Evolutionary conservation across 108 stramenopile genomes (phyloP), one percentile per base, ranked within the genome.

Genomic region (Fragilaria radians): DNA sequence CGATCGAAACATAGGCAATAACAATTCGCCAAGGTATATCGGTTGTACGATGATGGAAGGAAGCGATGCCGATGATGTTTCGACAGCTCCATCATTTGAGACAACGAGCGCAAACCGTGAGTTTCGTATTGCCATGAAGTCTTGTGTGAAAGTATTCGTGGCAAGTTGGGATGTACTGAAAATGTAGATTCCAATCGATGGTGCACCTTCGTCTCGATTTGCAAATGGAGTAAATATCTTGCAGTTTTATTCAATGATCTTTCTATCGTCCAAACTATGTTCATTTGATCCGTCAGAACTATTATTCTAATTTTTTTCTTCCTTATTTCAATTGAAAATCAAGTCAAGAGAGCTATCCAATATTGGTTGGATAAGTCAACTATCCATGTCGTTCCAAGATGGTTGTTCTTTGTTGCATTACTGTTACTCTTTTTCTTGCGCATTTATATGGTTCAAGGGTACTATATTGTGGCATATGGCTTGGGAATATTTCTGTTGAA

Each of bases 381-480:
- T 36, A 85, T 92, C 67, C 83, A 92, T 52, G 56, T 82, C 18
- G 63, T 88, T 28, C 85, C 88, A 17, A 74, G 90, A 52, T 92
- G 90, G 90, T 60, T 76, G 31, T 71, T 66, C 28, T 91, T 91
- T 57, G 60, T 54, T 1, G 65, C 80, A 28, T 21, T 92, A 26
- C 65, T 97, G 14, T 49, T 52, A 46, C 65, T 99, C 5, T 98
- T 96, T 74, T 86, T 89, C 54, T 57, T 95, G 5, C 77, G 98
- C 18, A 80, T 99, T 28, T 99, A 97, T 79, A 54, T 91, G 50
- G 61, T 96, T 9, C 91, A 99, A 57, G 97, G 96, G 11, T 99
- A 94, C 77, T 99, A 96, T 74, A 97, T 99, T 66, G 93, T 99
- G 25, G 96, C 98, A 1, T 99, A 99, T 77, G 98, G 95, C 1